Conservation (phyloP, 805 yeast species). For the Tetrapisispora pingtungensis region DNA sequence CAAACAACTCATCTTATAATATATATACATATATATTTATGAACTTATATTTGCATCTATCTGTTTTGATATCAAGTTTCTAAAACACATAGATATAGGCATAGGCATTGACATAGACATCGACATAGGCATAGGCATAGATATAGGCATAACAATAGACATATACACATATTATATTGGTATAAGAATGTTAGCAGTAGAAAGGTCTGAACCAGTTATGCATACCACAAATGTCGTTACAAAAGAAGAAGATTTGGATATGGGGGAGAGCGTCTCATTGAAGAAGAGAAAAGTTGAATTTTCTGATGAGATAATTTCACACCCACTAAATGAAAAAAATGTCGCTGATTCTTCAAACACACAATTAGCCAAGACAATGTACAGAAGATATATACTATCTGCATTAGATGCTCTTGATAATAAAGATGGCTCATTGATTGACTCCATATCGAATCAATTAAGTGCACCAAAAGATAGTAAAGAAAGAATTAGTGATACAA, state of each 20-base stretch:
- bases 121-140: too few relatives aligned
- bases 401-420: conserved; percentile 63
- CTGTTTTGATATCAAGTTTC: background rate
- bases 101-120: too few relatives aligned
- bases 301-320: conserved; percentile 18
- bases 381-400: conserved; percentile 42
- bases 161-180: too few relatives aligned
- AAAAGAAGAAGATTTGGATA: background rate
- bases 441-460: conserved; percentile 51
- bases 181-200: background rate
- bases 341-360: background rate
- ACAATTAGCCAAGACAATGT: conserved; percentile 29
- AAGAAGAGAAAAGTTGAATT: conserved; percentile 28
- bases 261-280: background rate
- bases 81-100: background rate
- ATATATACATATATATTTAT: too few relatives aligned
- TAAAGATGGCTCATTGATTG: conserved; percentile 46
- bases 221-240: background rate
- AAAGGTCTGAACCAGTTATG: conserved; percentile 1
- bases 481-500: conserved; percentile 44
- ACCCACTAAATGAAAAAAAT: conserved; percentile 6
- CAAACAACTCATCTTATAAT: too few relatives aligned
- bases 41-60: too few relatives aligned
- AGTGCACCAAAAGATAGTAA: conserved; percentile 40
- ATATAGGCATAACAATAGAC: too few relatives aligned